Base-by-base conservation (phyloP, 108 stramenopile species). In the Schizochytrium sp. region DNA sequence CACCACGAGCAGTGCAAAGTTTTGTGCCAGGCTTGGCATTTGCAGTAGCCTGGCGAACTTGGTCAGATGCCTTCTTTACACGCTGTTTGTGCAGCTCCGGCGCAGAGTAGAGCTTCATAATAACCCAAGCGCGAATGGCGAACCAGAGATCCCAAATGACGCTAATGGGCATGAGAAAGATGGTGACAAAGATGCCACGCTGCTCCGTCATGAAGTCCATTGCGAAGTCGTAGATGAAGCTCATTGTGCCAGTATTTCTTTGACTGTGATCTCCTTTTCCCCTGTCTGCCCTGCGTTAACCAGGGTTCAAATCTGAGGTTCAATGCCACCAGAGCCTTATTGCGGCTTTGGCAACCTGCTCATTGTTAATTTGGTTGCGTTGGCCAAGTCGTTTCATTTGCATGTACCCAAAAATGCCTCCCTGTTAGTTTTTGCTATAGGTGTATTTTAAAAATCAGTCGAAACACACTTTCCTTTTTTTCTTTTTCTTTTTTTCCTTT, bases 61-160 rank as follows among this genome's bases (percentile, higher is more conserved):
- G 60, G 3, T 60, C 87, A 28, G 41, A 17, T 38, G 46, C 61
- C 42, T 88, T 61, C 2, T 88, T 15, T 42, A 61, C 87, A 7
- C 59, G 59, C 42, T 88, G 56, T 45, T 88, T 60, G 41, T 88
- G 87, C 57, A 59, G 87, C 87, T 57, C n/a, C 7, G 87, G 87
- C 41, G 87, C 87, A 4, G 57, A 45, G 87, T 83, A 83, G n/a
- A 83, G 53, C 76, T 46, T 50, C 50, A 83, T 49, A 38, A 83
- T 55, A 38, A 83, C 12, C 76, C 76, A 83, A 17, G 76, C 8
- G 53, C 76, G 76, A 47, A 83, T n/a, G 2, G 76, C 47, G 76
- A 55, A 83, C 17, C 5, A 5, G 50, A 83, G n/a, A 53, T 83
- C 76, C 47, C 47, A 83, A 38, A 83, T 38, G 50, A 83, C 50